A percentile compares a stretch with the other conserved stretches of the same genome.
Conservation (phyloP, 495 filamentous ascomycete genomes). For the Evansstolkia leycettana region DNA sequence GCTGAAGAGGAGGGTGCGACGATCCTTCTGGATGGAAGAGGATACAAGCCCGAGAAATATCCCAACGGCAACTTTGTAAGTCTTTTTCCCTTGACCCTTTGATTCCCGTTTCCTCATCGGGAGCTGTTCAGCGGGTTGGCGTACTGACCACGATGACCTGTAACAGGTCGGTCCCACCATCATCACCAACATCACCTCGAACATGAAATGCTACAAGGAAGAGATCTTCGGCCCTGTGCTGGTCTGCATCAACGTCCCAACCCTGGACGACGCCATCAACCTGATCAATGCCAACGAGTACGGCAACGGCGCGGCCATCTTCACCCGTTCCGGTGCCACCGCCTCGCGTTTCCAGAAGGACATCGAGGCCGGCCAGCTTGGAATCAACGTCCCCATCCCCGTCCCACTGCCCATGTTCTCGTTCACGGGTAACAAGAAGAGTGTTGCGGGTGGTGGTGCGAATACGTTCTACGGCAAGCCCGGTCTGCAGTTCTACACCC, state of each 20-base stretch:
- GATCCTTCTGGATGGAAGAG: slow-evolving; percentile 86
- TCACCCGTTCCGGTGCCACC: slow-evolving; percentile 50
- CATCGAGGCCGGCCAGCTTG: slow-evolving; percentile 44
- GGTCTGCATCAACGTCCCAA: slow-evolving; percentile 71
- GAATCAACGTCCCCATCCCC: slow-evolving; percentile 60
- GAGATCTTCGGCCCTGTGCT: slow-evolving; percentile 97
- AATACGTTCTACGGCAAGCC: slow-evolving; percentile 93
- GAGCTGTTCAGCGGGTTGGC: neutral
- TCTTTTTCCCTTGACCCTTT: slow-evolving; percentile 6
- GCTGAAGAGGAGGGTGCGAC: slow-evolving; percentile 91
- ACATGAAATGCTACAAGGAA: slow-evolving; percentile 91
- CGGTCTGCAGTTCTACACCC: slow-evolving; percentile 88
- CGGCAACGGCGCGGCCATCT: slow-evolving; percentile 59
- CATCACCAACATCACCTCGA: slow-evolving; percentile 80
- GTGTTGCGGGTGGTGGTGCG: slow-evolving; percentile 82
- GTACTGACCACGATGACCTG: no score
- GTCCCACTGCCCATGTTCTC: slow-evolving; percentile 93
- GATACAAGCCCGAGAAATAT: slow-evolving; percentile 80
- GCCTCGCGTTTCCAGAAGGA: slow-evolving; percentile 54
- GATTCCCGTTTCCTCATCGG: neutral
- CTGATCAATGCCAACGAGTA: slow-evolving; percentile 59
- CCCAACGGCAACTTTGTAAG: slow-evolving; percentile 90
- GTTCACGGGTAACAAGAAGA: slow-evolving; percentile 98
- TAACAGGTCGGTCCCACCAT: slow-evolving; percentile 78
- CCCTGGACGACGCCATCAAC: slow-evolving; percentile 64